Conservation (phyloP, 176 grass and related monocot species). For the Guadua angustifolia region DNA sequence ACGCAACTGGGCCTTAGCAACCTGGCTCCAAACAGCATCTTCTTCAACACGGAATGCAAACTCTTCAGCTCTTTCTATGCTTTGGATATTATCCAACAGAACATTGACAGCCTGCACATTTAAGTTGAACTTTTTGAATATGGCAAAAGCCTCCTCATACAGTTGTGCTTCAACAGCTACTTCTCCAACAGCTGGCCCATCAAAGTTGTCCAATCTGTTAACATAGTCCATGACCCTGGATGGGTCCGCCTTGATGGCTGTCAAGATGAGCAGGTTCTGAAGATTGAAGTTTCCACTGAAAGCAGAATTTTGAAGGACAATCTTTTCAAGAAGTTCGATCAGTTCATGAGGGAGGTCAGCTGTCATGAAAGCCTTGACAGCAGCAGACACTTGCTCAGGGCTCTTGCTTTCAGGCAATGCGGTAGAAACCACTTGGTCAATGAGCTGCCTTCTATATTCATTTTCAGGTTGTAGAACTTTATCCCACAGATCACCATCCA, state of each 20-base stretch:
- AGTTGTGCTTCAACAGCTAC: constrained; percentile 95
- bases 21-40: constrained; percentile 98
- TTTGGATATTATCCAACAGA: constrained; percentile 82
- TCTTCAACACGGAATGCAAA: constrained; percentile 98
- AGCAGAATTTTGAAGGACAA: constrained; percentile 96
- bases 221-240: constrained; percentile 98
- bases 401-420: constrained; percentile 98
- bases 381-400: constrained; percentile 97
- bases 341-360: constrained; percentile 96
- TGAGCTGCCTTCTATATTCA: constrained; percentile 96
- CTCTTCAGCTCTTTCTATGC: constrained; percentile 95
- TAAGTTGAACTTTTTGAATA: constrained; percentile 98
- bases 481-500: constrained; percentile 98
- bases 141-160: constrained; percentile 96
- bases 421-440: constrained; percentile 98
- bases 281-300: constrained; percentile 99
- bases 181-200: constrained; percentile 96
- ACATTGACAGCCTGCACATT: constrained; percentile 98
- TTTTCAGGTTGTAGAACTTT: constrained; percentile 96
- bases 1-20: constrained; percentile 92
- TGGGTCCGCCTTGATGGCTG: constrained; percentile 94
- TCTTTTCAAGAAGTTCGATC: constrained; percentile 98
- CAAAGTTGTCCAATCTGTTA: constrained; percentile 97
- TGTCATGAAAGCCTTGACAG: constrained; percentile 99
- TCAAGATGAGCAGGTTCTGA: constrained; percentile 96